Base-by-base conservation (phyloP, 805 yeast species). In the Zygosaccharomyces gambellarensis region DNA sequence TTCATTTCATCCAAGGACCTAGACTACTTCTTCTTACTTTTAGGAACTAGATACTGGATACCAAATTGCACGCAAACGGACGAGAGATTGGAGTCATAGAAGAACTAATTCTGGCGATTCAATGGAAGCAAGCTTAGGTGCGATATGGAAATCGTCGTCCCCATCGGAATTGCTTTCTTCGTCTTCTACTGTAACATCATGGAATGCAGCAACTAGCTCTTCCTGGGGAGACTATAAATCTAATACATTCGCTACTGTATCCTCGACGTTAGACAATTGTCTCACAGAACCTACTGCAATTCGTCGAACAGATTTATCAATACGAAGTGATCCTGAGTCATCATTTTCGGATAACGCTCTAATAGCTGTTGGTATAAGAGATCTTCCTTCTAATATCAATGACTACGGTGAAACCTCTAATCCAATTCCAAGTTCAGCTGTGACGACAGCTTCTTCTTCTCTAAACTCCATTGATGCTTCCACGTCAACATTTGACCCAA, bases 141-240 rank as follows among this genome's bases (percentile, higher is more conserved):
- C 36, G 29, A 19, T 25, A 30, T 42, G 45, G 45, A 22, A 42
- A 21, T 5, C 23, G 23, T 42, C 36, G 36, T 42, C 36, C n/a
- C 44, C 45, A 30, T 29, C 45, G 36, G 45, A 30, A 36, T 25
- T 21, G 36, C 45, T 42, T 11, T 7, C 27, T 42, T 42, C 36
- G 17, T 22, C 42, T 12, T 39, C 42, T 17, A 17, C 17, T 6
- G 28, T 25, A 25, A 25, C 9, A 25, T 6, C 28, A 8, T 25
- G 6, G 28, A 8, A 25, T 25, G 9, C 28, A 25, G 28, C 28
- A 25, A 14, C 38, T 34, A 6, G 22, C 21, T 34, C 38, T 14
- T n/a, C 21, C 9, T 34, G 38, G 38, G 38, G 10, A 17, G 38
- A 34, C 38, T 17, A 11, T 17, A 34, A 11, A n/a, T 34, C 38